Base-by-base conservation (phyloP, 176 grass and related monocot genomes). In the Cocos nucifera region DNA sequence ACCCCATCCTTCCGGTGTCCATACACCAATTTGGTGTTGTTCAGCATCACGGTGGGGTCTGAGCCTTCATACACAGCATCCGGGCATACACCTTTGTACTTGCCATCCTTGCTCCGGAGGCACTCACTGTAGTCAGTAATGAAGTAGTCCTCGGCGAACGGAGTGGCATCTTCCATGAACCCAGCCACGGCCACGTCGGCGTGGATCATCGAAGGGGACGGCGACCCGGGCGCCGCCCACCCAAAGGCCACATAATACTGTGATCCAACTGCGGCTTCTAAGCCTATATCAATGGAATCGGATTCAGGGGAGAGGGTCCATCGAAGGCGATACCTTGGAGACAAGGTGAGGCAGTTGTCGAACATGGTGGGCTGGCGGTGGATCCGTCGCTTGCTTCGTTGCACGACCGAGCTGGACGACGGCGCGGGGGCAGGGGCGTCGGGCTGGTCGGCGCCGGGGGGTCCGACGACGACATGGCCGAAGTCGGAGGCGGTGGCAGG, bases 191-290 rank as follows among this genome's bases (percentile, higher is more conserved):
- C 50, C 44, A 91, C 76, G 50, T 97, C 92, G 48, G 87, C 66
- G 54, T 86, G 75, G 63, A 85, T 66, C 81, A 97, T 82, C 59
- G 84, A 76, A 8, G 78, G 84, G 0, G 77, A 21, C 4, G 62
- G 75, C 58, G 56, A n/a, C 6, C 26, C 54, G 16, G 92, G 81
- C 9, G 72, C 35, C 3, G 81, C 78, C 92, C 92, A 97, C 51
- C 92, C 92, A 66, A 97, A 91, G 35, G 84, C 84, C 81, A 97
- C 78, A 71, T 97, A 91, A 78, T 91, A 97, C 71, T 97, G 78
- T 3, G 92, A 90, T 25, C 92, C 84, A 14, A 83, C 58, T 0
- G 76, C 63, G 2, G 87, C 87, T 73, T 97, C 92, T 19, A 97
- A 75, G 56, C 78, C 92, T 58, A 97, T 50, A 57, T 90, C 81